Evolutionary conservation across 208 protist genomes (phyloP).

Genomic region (Leishmania guyanensis): DNA sequence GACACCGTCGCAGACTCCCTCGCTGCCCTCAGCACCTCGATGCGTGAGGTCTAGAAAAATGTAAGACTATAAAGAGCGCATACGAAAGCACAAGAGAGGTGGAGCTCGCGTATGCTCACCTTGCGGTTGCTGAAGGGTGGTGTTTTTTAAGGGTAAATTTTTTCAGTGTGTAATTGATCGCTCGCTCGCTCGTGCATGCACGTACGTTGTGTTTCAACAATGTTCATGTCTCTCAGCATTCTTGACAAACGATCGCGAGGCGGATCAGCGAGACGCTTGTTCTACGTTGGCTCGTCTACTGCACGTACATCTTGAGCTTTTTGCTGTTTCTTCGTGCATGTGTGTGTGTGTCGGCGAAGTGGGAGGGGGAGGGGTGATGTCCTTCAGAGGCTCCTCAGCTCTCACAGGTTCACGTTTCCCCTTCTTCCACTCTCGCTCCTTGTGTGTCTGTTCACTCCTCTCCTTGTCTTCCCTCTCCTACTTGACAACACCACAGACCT

Average conservation of each 20-base stretch:
- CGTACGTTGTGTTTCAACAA: background rate
- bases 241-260: background rate
- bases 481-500: slow-evolving; percentile 5
- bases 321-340: background rate
- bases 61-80: background rate
- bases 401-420: background rate
- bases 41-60: background rate
- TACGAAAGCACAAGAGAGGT: no score
- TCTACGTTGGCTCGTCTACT: background rate
- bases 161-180: background rate
- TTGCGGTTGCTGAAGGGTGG: background rate
- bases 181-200: background rate
- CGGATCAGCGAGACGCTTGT: background rate
- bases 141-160: background rate
- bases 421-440: background rate
- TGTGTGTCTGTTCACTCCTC: background rate
- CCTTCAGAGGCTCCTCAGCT: background rate
- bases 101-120: background rate
- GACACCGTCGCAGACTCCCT: background rate
- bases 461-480: background rate
- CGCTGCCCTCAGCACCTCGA: background rate
- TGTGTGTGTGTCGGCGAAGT: background rate
- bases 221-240: background rate
- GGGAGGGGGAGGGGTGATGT: background rate
- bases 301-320: background rate